A percentile compares a stretch with the other conserved stretches of the same genome.
Conservation (phyloP, 2,329 filamentous ascomycete species). For the Aspergillus versicolor region DNA sequence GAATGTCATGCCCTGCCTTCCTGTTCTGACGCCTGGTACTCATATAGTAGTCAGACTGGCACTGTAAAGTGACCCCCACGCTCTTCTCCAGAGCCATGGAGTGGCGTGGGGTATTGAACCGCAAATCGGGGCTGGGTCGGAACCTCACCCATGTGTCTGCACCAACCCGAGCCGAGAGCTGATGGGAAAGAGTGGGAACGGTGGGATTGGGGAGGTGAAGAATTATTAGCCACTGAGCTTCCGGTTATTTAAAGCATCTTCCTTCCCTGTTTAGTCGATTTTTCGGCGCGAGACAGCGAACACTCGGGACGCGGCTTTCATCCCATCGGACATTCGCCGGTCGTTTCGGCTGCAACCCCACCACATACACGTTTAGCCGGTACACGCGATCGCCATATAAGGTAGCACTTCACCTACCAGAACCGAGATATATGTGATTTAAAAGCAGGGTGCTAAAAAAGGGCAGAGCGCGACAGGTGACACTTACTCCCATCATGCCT, state of each 20-base stretch:
- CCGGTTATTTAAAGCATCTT: conserved; percentile 11
- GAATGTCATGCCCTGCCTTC: too few species aligned
- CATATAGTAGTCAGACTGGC: neutral
- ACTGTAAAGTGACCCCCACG: conserved; percentile 4
- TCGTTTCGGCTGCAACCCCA: conserved; percentile 10
- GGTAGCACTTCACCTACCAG: conserved; percentile 1
- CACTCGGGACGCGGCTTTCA: conserved; percentile 6
- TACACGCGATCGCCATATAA: conserved; percentile 4
- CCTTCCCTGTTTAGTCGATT: neutral
- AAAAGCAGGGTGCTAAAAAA: neutral
- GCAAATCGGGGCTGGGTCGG: conserved; percentile 1
- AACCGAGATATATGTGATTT: neutral
- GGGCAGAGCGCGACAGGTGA: neutral
- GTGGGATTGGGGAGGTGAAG: conserved; percentile 7
- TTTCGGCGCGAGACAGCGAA: neutral
- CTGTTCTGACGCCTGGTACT: too few species aligned
- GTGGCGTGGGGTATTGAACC: conserved; percentile 17
- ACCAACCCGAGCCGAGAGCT: conserved; percentile 13
- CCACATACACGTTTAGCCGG: neutral
- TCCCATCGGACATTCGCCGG: conserved; percentile 17
- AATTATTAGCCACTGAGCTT: conserved; percentile 1
- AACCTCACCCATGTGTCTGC: neutral
- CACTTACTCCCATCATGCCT: conserved; percentile 12
- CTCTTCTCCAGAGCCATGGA: conserved; percentile 10
- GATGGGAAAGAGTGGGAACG: conserved; percentile 8